Percentiles rank a stretch among this genome's conserved stretches.
These are phyloP conservation scores for Alloteropsis semialata DNA, from an alignment of 176 grass and related monocot genomes.

Conservation along the genomic window DNA sequence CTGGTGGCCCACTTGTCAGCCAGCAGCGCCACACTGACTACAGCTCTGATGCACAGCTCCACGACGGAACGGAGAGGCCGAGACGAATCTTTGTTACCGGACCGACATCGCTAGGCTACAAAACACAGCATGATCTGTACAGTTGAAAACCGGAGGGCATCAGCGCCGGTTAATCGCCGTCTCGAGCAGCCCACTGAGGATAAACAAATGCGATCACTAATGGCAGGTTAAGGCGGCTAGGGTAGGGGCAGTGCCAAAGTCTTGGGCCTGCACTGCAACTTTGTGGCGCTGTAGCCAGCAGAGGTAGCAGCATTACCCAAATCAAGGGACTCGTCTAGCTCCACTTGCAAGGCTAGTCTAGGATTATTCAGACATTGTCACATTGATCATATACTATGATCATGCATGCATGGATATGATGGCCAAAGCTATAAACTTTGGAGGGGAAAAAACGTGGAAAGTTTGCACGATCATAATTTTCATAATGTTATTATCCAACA, in stretches of 20 bases:
- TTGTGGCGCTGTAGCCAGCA: constrained; percentile 28
- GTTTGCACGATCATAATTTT: background rate
- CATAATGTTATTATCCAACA: background rate
- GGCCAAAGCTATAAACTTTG: background rate
- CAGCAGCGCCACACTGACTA: background rate
- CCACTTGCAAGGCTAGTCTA: background rate
- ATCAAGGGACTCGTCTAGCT: constrained; percentile 35
- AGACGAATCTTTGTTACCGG: constrained; percentile 5
- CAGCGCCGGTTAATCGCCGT: constrained; percentile 23
- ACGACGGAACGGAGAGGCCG: constrained; percentile 8
- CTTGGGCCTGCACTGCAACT: background rate
- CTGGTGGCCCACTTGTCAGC: background rate
- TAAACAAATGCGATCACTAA: constrained; percentile 43
- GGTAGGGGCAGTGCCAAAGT: constrained; percentile 20
- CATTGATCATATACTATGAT: background rate
- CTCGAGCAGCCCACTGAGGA: constrained; percentile 43
- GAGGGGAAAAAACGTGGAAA: background rate
- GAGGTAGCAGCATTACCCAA: constrained; percentile 41
- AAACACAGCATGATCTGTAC: constrained; percentile 28
- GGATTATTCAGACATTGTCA: background rate
- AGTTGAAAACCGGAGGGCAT: constrained; percentile 35
- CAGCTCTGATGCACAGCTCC: background rate
- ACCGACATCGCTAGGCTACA: constrained; percentile 6
- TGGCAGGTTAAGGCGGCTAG: constrained; percentile 23
- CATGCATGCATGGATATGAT: background rate